These are phyloP conservation scores for Entrophospora sp. DNA, from an alignment of 192 early-diverging fungal genomes.

Conservation along the genomic window DNA sequence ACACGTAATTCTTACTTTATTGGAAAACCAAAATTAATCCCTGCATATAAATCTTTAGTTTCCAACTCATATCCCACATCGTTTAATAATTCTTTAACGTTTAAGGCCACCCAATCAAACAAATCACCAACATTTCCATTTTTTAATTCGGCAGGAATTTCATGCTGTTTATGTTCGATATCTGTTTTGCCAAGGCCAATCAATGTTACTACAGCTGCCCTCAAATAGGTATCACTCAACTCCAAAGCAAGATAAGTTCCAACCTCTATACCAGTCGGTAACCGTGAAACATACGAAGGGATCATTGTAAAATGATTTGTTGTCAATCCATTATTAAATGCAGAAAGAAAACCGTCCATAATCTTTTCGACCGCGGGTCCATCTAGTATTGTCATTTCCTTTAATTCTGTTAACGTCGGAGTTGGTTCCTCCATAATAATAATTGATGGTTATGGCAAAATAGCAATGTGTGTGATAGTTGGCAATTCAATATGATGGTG, in stretches of 20 bases:
- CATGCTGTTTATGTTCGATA: constrained; percentile 64
- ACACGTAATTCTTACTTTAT: constrained; percentile 49
- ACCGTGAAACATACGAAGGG: constrained; percentile 76
- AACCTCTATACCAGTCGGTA: constrained; percentile 76
- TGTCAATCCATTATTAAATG: constrained; percentile 25
- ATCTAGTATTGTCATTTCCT: neutral
- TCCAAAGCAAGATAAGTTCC: constrained; percentile 89
- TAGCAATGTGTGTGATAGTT: too few species aligned
- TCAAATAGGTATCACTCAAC: constrained; percentile 91
- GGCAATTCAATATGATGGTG: too few species aligned
- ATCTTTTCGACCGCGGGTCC: neutral
- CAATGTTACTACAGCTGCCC: constrained; percentile 75
- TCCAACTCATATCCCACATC: constrained; percentile 33
- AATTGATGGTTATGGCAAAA: too few species aligned
- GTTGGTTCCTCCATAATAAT: neutral
- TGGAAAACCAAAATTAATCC: constrained; percentile 83
- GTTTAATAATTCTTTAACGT: constrained; percentile 45
- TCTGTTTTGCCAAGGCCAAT: constrained; percentile 60
- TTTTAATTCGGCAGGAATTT: constrained; percentile 72
- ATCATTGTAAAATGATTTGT: constrained; percentile 67
- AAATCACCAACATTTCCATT: constrained; percentile 55
- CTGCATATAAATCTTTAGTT: constrained; percentile 48
- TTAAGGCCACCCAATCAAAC: constrained; percentile 80
- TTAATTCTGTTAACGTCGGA: neutral
- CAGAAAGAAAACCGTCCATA: neutral